These are phyloP conservation scores for Termitomyces sp. DNA, from an alignment of 768 basidiomycete genomes.

Conservation along the genomic window DNA sequence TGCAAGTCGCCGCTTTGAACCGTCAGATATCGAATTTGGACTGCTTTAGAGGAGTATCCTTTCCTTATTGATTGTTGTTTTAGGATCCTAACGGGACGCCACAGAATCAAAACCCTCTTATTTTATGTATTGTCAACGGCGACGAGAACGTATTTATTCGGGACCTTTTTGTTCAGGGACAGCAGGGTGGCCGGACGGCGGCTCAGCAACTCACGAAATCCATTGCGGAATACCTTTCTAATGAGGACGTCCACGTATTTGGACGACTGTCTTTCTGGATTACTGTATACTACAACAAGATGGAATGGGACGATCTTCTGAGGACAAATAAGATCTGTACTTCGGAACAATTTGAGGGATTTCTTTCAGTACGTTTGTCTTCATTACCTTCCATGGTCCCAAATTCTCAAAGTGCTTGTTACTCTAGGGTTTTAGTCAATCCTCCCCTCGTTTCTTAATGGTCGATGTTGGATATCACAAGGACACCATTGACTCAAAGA, in stretches of 20 bases:
- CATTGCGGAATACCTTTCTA: conserved; percentile 62
- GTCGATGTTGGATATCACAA: conserved; percentile 65
- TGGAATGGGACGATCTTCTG: conserved; percentile 45
- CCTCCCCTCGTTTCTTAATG: conserved; percentile 63
- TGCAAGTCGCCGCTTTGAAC: conserved; percentile 59
- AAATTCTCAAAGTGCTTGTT: not conserved
- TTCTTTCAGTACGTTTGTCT: conserved; percentile 38
- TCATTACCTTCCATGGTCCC: not conserved
- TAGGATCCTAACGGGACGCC: conserved; percentile 1
- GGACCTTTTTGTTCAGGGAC: conserved; percentile 54
- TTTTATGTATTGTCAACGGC: conserved; percentile 72
- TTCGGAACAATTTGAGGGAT: conserved; percentile 63
- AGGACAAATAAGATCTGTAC: conserved; percentile 50
- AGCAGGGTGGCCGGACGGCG: conserved; percentile 57
- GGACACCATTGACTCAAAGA: conserved; percentile 60
- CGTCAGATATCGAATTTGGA: conserved; percentile 57
- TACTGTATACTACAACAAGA: conserved; percentile 64
- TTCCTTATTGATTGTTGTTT: not conserved
- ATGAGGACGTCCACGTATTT: conserved; percentile 54
- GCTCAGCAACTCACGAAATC: conserved; percentile 62
- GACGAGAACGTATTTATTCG: conserved; percentile 63
- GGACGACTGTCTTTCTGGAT: conserved; percentile 74
- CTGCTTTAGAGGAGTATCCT: conserved; percentile 33
- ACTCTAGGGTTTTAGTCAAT: conserved; percentile 60
- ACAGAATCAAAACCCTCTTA: conserved; percentile 61